Evolutionary conservation across 805 yeast genomes (phyloP).

Genomic region (Wickerhamiella nectarea): DNA sequence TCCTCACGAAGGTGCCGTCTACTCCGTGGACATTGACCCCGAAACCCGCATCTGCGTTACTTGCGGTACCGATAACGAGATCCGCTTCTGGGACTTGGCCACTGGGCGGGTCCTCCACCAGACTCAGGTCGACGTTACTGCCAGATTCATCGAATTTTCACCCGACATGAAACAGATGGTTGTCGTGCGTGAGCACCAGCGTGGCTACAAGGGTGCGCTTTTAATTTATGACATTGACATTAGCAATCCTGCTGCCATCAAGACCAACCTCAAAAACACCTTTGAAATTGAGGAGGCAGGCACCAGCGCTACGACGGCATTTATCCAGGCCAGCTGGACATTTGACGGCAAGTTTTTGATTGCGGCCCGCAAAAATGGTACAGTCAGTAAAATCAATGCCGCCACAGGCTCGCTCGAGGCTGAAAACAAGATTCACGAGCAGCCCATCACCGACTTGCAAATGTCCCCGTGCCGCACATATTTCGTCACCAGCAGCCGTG

Average conservation of each 20-base stretch:
- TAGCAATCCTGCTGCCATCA: conserved; percentile 34
- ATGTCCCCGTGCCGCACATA: conserved; percentile 76
- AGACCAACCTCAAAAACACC: conserved; percentile 35
- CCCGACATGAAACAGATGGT: conserved; percentile 57
- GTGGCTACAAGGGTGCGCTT: conserved; percentile 76
- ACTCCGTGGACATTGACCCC: conserved; percentile 79
- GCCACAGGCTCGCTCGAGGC: conserved; percentile 55
- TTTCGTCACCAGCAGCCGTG: conserved; percentile 86
- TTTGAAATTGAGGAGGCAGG: conserved; percentile 11
- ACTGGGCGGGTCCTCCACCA: conserved; percentile 64
- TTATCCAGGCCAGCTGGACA: conserved; percentile 76
- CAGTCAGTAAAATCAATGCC: conserved; percentile 65
- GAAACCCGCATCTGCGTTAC: conserved; percentile 61
- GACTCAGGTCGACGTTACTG: conserved; percentile 73
- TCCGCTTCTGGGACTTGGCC: conserved; percentile 71
- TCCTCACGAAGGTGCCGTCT: conserved; percentile 87
- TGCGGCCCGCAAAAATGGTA: conserved; percentile 83
- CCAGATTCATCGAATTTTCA: conserved; percentile 75
- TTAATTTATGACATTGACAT: conserved; percentile 48
- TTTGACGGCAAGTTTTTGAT: conserved; percentile 59
- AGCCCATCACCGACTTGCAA: conserved; percentile 71
- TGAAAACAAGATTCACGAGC: conserved; percentile 56
- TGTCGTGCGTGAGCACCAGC: conserved; percentile 77
- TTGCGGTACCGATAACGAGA: conserved; percentile 80
- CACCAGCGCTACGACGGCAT: conserved; percentile 24